A percentile compares a stretch with the other conserved stretches of the same genome.
Conservation (phyloP, 768 basidiomycete species). For the Mycena galericulata region DNA sequence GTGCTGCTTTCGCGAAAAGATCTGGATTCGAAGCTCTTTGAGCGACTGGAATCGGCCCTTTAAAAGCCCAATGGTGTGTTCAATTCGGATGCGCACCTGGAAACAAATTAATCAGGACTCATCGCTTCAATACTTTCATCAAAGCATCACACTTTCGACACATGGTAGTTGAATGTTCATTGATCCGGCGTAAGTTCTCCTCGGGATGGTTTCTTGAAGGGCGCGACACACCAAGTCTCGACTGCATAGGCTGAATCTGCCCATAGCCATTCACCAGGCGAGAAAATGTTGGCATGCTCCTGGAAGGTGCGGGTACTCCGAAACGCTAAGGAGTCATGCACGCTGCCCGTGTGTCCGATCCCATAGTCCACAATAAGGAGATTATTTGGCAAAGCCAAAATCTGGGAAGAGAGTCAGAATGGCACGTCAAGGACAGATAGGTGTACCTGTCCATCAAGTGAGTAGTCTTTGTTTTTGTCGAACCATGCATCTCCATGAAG, state of each 20-base stretch:
- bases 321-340: constrained; percentile 43
- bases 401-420: not conserved
- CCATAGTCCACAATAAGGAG: constrained; percentile 37
- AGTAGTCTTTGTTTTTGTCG: constrained; percentile 28
- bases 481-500: constrained; percentile 39
- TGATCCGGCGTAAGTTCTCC: constrained; percentile 31
- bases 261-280: constrained; percentile 43
- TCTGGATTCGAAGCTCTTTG: constrained; percentile 23
- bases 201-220: constrained; percentile 38
- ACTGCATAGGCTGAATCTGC: constrained; percentile 48
- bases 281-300: constrained; percentile 34
- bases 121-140: not conserved
- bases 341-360: constrained; percentile 40
- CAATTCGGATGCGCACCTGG: not conserved
- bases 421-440: not conserved
- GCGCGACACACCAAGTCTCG: constrained; percentile 39
- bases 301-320: constrained; percentile 28
- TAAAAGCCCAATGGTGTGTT: not conserved
- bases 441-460: constrained; percentile 15
- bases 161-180: constrained; percentile 37
- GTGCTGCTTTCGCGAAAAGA: constrained; percentile 14
- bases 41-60: constrained; percentile 35
- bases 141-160: not conserved
- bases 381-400: constrained; percentile 1
- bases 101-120: no score